phyloP scores from a whole-genome alignment of 345 rosid species.

The Rhizophora mangle region DNA sequence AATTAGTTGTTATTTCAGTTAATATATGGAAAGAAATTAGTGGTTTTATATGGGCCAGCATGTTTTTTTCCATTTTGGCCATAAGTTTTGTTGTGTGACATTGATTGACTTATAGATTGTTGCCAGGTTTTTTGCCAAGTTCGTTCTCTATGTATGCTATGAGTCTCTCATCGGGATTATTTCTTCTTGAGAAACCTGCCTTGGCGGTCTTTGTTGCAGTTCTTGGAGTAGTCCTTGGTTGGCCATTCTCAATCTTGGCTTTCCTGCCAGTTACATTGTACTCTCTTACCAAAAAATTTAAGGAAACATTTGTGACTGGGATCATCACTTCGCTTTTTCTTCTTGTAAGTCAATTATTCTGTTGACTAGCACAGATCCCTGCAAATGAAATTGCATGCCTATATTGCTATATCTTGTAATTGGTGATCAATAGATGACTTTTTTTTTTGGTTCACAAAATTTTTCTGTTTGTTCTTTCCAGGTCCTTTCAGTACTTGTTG shows the following conservation, averaged over 20 bases:
- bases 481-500: slow-evolving; percentile 71
- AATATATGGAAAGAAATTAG: background rate
- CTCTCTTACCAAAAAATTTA: slow-evolving; percentile 63
- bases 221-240: slow-evolving; percentile 83
- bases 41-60: background rate
- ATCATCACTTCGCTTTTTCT: slow-evolving; percentile 49
- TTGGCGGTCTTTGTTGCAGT: slow-evolving; percentile 75
- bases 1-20: background rate
- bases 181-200: slow-evolving; percentile 74
- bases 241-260: slow-evolving; percentile 97
- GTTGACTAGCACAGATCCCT: background rate
- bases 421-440: too few relatives aligned
- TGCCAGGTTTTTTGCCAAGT: slow-evolving; percentile 90
- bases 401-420: too few relatives aligned
- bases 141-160: slow-evolving; percentile 97
- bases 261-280: slow-evolving; percentile 73
- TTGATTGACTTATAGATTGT: background rate
- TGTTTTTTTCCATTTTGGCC: background rate
- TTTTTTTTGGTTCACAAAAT: background rate
- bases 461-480: slow-evolving; percentile 30
- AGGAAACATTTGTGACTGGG: slow-evolving; percentile 65
- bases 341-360: slow-evolving; percentile 52
- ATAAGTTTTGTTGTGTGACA: background rate
- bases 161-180: slow-evolving; percentile 86
- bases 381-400: slow-evolving; percentile 6